Evolutionary conservation across 495 filamentous ascomycete genomes (phyloP), one percentile per base, ranked within the genome.

Genomic region (Hypoxylon cercidicola): DNA sequence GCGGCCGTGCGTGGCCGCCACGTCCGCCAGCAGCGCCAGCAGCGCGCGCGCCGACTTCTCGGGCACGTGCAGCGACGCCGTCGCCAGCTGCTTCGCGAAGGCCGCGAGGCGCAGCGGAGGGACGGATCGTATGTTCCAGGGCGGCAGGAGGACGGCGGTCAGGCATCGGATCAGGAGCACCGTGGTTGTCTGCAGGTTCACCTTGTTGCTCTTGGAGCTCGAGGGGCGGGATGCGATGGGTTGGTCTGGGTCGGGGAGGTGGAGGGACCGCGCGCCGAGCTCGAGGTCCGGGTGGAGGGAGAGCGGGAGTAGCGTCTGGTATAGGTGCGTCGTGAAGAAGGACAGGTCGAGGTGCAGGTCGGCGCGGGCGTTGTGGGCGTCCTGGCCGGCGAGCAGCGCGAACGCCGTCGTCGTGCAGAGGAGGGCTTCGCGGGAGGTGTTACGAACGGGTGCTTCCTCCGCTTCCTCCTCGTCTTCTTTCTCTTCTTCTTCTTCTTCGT

Each of bases 321-420:
- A 98, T 41, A 98, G 91, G 74, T 97, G 91, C 30, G 89, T 90
- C 72, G 90, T 91, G 84, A 99, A 99, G 84, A 93, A 97, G 69
- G 88, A 90, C 18, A 99, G 85, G 74, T 99, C 96, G 28, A 99
- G 88, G 63, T 92, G 88, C 2, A 97, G 86, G 51, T 78, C 77
- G 2, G 78, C 66, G 52, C 81, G 79, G 13, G 81, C 83, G 68
- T 85, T 83, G 58, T 90, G 89, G 2, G 90, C 88, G 66, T 95
- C 91, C 79, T 99, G 95, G 47, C 95, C 94, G 64, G 92, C 87
- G 47, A 99, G 84, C 1, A 99, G 86, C 9, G 93, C 91, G 73
- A 98, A 68, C 13, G 96, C 96, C 3, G 95, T 99, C 72, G 92
- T 90, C 48, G 92, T 93, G 80, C 93, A 97, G 60, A 99, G 90